Conservation (phyloP, 2,329 filamentous ascomycete species). For the Phaeosphaeria sp. region DNA sequence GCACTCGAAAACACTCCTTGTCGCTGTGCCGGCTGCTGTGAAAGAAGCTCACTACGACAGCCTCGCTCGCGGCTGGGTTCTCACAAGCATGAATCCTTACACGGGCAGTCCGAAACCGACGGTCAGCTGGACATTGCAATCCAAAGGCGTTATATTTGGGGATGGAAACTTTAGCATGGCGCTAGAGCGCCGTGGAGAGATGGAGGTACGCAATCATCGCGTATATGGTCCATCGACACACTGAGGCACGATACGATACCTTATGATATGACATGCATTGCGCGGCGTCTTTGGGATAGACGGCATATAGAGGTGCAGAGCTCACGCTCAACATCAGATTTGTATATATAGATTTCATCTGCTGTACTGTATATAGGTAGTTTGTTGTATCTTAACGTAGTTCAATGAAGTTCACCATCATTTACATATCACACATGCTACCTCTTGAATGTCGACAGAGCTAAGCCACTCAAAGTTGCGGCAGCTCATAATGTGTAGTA, state of each 20-base stretch:
- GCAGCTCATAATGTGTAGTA: too few species aligned
- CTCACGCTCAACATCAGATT: background rate
- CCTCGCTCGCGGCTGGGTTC: constrained; percentile 46
- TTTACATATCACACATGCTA: too few species aligned
- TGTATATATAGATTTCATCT: background rate
- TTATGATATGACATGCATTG: constrained; percentile 1
- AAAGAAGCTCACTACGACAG: constrained; percentile 24
- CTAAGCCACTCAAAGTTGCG: too few species aligned
- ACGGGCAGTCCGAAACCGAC: constrained; percentile 25
- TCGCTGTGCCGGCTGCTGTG: constrained; percentile 39
- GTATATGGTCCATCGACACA: constrained; percentile 28
- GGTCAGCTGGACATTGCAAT: constrained; percentile 50
- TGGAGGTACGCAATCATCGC: constrained; percentile 26
- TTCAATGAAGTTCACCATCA: too few species aligned
- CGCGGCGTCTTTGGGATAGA: background rate
- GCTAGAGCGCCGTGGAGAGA: constrained; percentile 16
- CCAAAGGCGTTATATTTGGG: constrained; percentile 51
- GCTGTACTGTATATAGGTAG: background rate
- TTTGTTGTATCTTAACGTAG: background rate
- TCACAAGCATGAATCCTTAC: constrained; percentile 42
- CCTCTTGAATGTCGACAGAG: too few species aligned
- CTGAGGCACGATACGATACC: background rate
- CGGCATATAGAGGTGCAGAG: background rate
- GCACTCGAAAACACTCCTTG: constrained; percentile 37
- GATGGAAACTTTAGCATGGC: constrained; percentile 33